Base-by-base conservation (phyloP, 139 green algal species). In the Chlamydomonas applanata region DNA sequence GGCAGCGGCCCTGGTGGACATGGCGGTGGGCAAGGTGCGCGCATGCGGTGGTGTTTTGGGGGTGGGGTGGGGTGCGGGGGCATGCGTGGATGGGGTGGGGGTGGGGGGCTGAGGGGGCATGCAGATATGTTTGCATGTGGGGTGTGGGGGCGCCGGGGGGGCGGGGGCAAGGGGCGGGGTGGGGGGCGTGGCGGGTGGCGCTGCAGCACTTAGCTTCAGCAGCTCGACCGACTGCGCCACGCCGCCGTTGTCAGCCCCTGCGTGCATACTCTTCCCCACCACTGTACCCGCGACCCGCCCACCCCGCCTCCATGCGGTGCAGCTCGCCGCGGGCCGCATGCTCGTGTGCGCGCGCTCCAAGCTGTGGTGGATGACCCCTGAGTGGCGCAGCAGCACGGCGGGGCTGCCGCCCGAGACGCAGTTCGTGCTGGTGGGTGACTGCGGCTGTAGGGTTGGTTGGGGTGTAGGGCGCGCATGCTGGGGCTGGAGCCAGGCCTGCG, bases 351-450 rank as follows among this genome's bases (percentile, higher is more conserved):
- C 91, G 1, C 83, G 90, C 57, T 90, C 89, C 82, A 96, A 96
- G 82, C 85, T 96, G 24, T 98, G 92, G 91, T 97, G 91, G 91
- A 95, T 97, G 93, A 95, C 91, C 11, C 94, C 94, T 5, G 89
- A 94, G 83, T 97, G 92, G 93, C 91, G 93, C 52, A 84, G n/a
- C 11, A 84, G 33, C 25, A 83, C 84, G 9, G 45, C 64, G 25
- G 67, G 88, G n/a, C 65, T 98, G 65, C 91, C 93, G 4, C 89
- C 91, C 0, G 94, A 98, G 84, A 97, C 91, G 19, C 94, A 98
- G 83, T 98, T 97, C 80, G 32, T 97, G 78, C 80, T 98, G 78
- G 59, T 93, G 46, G 5, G 77, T 76, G 76, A 27, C 24, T 11
- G 7, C 11, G 40, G 40, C n/a, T n/a, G n/a, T n/a, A n/a, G n/a